These are phyloP conservation scores for Fraxinus pennsylvanica DNA, from an alignment of 257 asterid species.

Conservation along the genomic window DNA sequence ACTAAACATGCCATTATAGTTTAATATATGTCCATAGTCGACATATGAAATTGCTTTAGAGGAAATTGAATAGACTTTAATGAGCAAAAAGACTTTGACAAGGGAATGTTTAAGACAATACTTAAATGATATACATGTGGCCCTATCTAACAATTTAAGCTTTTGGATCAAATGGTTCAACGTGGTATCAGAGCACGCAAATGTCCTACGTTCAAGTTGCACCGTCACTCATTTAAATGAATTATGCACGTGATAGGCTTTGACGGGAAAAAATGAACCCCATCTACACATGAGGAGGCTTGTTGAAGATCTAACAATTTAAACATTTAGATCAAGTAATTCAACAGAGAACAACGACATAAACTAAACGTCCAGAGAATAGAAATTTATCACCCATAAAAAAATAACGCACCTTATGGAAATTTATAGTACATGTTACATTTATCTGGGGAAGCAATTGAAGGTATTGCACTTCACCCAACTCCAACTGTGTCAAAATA, in stretches of 20 bases:
- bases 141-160: no score
- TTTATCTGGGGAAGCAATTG: constrained; percentile 79
- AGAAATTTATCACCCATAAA: constrained; percentile 9
- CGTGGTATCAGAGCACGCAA: no score
- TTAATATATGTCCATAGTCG: background rate
- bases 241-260: no score
- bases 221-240: no score
- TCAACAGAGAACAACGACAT: background rate
- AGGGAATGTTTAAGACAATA: background rate
- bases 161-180: no score
- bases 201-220: no score
- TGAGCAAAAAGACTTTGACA: background rate
- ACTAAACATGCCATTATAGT: background rate
- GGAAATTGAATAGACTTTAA: background rate
- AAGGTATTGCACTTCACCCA: constrained; percentile 80
- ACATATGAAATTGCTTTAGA: background rate
- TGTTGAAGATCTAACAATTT: no score
- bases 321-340: no score
- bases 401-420: constrained; percentile 70
- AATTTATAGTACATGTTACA: constrained; percentile 78
- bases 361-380: constrained; percentile 13
- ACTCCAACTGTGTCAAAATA: constrained; percentile 86
- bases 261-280: no score
- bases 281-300: no score
- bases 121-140: no score